phyloP scores from a whole-genome alignment of 129 eudicot species.

The Arctium minus region DNA sequence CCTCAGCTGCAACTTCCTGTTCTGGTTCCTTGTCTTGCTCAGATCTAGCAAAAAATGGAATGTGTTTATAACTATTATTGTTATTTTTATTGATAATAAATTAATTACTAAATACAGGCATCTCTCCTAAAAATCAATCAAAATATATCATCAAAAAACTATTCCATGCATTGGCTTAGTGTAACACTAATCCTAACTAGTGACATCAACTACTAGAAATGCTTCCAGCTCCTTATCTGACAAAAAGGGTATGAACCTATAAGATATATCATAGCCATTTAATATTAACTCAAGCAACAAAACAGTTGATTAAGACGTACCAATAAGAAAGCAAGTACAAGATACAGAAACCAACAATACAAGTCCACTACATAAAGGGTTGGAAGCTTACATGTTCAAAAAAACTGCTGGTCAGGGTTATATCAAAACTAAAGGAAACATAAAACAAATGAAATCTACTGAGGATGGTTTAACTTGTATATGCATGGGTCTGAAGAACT shows the following conservation, averaged over 20 bases:
- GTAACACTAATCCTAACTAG: too few relatives aligned
- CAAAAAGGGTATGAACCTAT: too few relatives aligned
- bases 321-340: not conserved
- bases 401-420: not conserved
- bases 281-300: too few relatives aligned
- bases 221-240: too few relatives aligned
- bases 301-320: too few relatives aligned
- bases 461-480: not conserved
- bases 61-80: not conserved
- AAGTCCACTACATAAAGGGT: not conserved
- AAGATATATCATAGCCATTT: too few relatives aligned
- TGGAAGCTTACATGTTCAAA: not conserved
- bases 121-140: too few relatives aligned
- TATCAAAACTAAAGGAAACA: not conserved
- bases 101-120: not conserved
- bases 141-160: too few relatives aligned
- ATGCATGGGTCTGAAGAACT: not conserved
- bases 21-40: constrained; percentile 99
- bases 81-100: not conserved
- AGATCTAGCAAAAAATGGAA: constrained; percentile 45
- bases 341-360: not conserved
- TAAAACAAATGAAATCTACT: not conserved
- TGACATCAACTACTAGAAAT: too few relatives aligned
- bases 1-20: constrained; percentile 75
- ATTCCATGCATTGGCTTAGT: too few relatives aligned